A percentile compares a stretch with the other conserved stretches of the same genome.
Conservation (phyloP, 176 grass and related monocot species). For the Tuctoria greenei region DNA sequence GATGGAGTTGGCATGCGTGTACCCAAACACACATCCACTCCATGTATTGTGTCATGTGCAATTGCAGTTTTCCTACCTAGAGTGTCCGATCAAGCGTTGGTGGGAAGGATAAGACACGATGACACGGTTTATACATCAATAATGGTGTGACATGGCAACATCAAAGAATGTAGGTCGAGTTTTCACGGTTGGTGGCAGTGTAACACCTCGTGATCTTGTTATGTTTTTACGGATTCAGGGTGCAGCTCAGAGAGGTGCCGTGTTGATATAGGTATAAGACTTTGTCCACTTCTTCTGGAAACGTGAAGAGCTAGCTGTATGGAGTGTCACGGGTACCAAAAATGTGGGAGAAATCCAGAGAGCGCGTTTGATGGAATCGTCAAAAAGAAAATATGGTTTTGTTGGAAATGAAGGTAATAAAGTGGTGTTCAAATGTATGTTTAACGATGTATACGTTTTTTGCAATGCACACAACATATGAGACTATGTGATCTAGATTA, state of each 20-base stretch:
- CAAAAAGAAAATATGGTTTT: neutral
- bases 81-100: neutral
- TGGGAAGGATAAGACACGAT: rapidly evolving
- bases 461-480: no score
- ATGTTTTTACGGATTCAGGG: neutral
- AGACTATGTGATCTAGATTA: no score
- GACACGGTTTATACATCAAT: neutral
- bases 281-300: neutral
- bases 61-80: no score
- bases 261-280: neutral
- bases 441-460: no score
- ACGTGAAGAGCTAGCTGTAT: neutral
- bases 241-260: neutral
- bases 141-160: neutral
- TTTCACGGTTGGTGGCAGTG: neutral
- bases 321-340: neutral
- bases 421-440: neutral
- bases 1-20: no score
- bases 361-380: neutral
- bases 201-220: neutral
- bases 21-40: no score
- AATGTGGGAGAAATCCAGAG: neutral
- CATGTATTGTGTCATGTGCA: no score
- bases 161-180: no score
- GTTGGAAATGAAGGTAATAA: neutral